Conservation (phyloP, 768 basidiomycete genomes). For the Macrocybe gigantea region DNA sequence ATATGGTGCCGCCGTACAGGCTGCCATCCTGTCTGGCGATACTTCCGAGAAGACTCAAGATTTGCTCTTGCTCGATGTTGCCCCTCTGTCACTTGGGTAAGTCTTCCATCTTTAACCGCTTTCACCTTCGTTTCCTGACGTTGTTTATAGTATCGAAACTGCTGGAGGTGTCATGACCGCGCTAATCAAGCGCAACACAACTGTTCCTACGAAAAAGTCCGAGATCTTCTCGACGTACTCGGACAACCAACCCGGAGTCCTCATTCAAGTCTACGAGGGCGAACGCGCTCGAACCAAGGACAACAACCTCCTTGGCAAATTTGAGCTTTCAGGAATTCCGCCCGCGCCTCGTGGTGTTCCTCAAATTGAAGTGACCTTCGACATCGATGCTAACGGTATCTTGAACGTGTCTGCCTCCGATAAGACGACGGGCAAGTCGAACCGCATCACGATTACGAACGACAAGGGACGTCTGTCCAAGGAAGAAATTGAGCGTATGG, state of each 20-base stretch:
- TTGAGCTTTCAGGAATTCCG: slow-evolving; percentile 94
- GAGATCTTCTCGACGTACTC: slow-evolving; percentile 98
- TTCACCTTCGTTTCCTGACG: slow-evolving; percentile 21
- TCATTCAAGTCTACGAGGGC: slow-evolving; percentile 98
- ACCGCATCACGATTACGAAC: slow-evolving; percentile 90
- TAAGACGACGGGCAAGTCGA: slow-evolving; percentile 96
- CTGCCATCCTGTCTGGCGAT: slow-evolving; percentile 95
- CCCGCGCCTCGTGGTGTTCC: slow-evolving; percentile 98
- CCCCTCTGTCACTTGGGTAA: slow-evolving; percentile 71
- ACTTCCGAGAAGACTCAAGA: slow-evolving; percentile 98
- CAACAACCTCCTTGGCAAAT: slow-evolving; percentile 98
- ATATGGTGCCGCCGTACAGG: slow-evolving; percentile 98
- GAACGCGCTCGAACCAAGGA: slow-evolving; percentile 98
- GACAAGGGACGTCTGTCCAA: slow-evolving; percentile 96
- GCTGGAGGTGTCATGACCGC: slow-evolving; percentile 99
- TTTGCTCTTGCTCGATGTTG: slow-evolving; percentile 90
- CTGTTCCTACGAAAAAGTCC: slow-evolving; percentile 97
- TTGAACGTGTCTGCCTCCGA: slow-evolving; percentile 93
- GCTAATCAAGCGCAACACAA: slow-evolving; percentile 98
- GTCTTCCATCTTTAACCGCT: slow-evolving; percentile 15
- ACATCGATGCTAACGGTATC: slow-evolving; percentile 96
- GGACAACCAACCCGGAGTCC: slow-evolving; percentile 97
- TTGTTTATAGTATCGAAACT: slow-evolving; percentile 80
- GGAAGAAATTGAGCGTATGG: slow-evolving; percentile 99
- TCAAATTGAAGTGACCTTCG: slow-evolving; percentile 96